A percentile compares a stretch with the other conserved stretches of the same genome.
Conservation (phyloP, 345 rosid species). For the Eucalyptus brandiana region DNA sequence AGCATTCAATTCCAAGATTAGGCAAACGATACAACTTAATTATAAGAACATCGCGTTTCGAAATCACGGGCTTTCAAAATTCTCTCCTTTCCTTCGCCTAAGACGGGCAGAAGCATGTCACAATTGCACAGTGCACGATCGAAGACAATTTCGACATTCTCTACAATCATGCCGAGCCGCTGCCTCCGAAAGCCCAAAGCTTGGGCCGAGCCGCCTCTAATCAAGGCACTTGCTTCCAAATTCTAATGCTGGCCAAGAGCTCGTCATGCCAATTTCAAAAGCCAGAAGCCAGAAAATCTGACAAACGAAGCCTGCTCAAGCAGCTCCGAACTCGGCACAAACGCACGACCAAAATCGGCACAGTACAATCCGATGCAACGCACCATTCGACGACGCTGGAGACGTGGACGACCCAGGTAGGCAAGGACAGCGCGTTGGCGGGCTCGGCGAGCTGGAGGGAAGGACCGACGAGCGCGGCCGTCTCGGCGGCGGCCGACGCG, state of each 20-base stretch:
- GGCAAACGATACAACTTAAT: neutral
- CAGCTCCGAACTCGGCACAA: neutral
- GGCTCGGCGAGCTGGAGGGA: constrained; percentile 31
- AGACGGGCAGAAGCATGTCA: neutral
- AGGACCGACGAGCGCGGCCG: constrained; percentile 10
- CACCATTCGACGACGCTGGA: constrained; percentile 93
- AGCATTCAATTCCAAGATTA: neutral
- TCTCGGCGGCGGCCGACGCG: constrained; percentile 27
- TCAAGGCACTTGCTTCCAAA: neutral
- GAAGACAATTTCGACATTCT: neutral
- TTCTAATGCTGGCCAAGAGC: neutral
- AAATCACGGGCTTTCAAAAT: neutral
- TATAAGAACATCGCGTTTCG: neutral
- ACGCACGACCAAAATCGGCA: neutral
- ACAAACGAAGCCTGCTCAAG: neutral
- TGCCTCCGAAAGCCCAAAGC: neutral
- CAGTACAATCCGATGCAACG: neutral
- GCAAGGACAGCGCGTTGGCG: constrained; percentile 77
- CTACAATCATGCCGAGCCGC: neutral
- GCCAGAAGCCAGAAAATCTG: neutral
- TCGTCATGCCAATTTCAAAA: neutral
- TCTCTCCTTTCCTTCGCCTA: neutral
- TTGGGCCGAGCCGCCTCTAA: neutral
- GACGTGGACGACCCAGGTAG: constrained; percentile 90
- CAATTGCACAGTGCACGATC: neutral